Evolutionary conservation across 345 rosid species (phyloP), one percentile per base, ranked within the genome.

Genomic region (Gossypium herbaceum): DNA sequence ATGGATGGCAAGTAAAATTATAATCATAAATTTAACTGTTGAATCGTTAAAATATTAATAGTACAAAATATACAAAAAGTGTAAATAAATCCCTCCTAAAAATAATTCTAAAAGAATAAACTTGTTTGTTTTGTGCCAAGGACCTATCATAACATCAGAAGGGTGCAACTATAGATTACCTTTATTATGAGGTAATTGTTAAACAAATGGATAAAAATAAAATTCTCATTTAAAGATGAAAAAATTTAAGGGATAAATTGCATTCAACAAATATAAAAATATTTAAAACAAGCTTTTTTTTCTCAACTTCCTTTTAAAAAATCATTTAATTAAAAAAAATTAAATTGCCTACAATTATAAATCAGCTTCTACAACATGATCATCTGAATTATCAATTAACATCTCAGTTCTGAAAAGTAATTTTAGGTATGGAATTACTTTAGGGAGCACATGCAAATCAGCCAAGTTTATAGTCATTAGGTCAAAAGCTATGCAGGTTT

Each of bases 401-500:
- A 90, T 83, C 86, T 92, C 97, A 73, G 88, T 85, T 85, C 60
- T 91, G 51, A 92, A 94, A 15, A 94, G 84, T 72, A 91, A 81
- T 81, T 92, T 92, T 72, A 94, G 86, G 85, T 88, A 87, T 0
- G 97, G 98, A 72, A 92, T 86, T 58, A 92, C 89, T 79, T 76
- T 81, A 8, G 97, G 98, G 70, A 92, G 92, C 50, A 90, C 81
- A 29, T 84, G 90, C 61, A 94, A 73, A 75, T 92, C 98, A 1
- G 97, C 98, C 19, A 94, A 66, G 88, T 92, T 92, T 74, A 94
- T 80, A 78, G 95, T 92, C 98, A 91, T 92, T 91, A 94, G 68
- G 77, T 91, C 98, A 55, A 94, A 92, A 20, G 95, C 97, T 52
- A 94, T 85, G 90, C 97, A 88, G 6, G 98, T 92, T 52, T 91